Base-by-base conservation (phyloP, 1,284 basidiomycete species). In the Apiotrichum veenhuisii region DNA sequence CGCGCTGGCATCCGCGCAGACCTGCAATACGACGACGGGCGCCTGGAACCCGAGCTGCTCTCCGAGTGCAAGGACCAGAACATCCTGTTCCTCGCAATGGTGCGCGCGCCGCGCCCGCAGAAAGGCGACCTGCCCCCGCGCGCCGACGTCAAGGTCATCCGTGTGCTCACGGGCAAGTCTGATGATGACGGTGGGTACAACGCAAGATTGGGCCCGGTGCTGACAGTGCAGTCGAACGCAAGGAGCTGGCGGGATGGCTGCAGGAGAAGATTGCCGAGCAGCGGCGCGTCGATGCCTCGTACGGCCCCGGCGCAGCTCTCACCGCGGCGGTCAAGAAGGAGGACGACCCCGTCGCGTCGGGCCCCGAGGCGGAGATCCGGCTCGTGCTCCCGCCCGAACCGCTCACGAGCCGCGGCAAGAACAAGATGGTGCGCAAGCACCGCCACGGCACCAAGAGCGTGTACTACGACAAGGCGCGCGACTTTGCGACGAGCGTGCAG, bases 1-100 rank as follows among this genome's bases (percentile, higher is more conserved):
- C 69, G 78, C 15, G 76, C 78, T 3, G 80, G 80, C 0, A 77
- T 83, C 37, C 70, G 77, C 26, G 81, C 82, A 1, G 82, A 84
- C 62, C 63, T 84, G 57, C 81, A 82, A 58, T 80, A 81, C 64
- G 80, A 81, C 46, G 77, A 78, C 62, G 71, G 70, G 7, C 61
- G 76, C 22, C 57, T 50, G 15, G 46, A 73, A 46, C 70, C 75
- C 20, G 72, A 77, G 22, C 71, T 77, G 8, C 61, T 67, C 30
- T 54, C 62, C 9, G 77, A 78, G 59, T 78, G 76, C 57, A 49
- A 67, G 50, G 74, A 75, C 43, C 77, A 77, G 60, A 77, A 75
- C 50, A 74, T 76, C 8, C 57, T 77, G 71, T 78, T 71, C 59
- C 60, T 78, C 20, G 67, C 77, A 20, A 72, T 76, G 27, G 70